Evolutionary conservation across 352 stramenopile genomes (phyloP), one percentile per base, ranked within the genome.

Genomic region (Globisporangium nunn): DNA sequence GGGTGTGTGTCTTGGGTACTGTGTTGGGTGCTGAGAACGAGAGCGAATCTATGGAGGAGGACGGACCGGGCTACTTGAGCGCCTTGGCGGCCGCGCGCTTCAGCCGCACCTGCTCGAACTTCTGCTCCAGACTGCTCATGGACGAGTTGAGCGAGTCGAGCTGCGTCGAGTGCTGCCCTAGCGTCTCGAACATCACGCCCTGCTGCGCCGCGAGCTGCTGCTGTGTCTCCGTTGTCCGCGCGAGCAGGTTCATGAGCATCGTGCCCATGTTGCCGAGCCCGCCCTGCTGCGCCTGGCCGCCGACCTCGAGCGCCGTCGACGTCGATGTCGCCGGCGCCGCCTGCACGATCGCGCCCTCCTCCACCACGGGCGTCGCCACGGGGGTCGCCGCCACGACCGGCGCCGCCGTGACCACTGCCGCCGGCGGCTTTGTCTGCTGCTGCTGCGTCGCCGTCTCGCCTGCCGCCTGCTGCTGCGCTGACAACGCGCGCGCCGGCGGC

Each of bases 231-330:
- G 83, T 93, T 18, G 83, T 93, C 29, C 83, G 64, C 17, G 83
- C 83, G 30, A 93, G 72, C 58, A 93, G 55, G 66, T 93, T 93
- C 83, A 93, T 93, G 52, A 93, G 77, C 83, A 93, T 93, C 6
- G 80, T 87, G 46, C 83, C 83, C 83, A 93, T 93, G 72, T 91
- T 93, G 52, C 80, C 81, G 12, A 91, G 72, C 35, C 74, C 72
- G 51, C 72, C 73, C 51, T 86, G 66, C 60, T 78, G 68, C 23
- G 23, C 23, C 64, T 86, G 73, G 14, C 70, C 74, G 31, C 79
- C 71, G 6, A 85, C 76, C 53, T 90, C 81, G 40, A 90, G 75
- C 7, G 80, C 79, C 10, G 75, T 86, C 37, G 74, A 87, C 8
- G 79, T 75, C 37, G 74, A 87, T 6, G 79, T 75, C 14, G 68